Base-by-base conservation (phyloP, 108 stramenopile species). In the Cyclotella sp. region DNA sequence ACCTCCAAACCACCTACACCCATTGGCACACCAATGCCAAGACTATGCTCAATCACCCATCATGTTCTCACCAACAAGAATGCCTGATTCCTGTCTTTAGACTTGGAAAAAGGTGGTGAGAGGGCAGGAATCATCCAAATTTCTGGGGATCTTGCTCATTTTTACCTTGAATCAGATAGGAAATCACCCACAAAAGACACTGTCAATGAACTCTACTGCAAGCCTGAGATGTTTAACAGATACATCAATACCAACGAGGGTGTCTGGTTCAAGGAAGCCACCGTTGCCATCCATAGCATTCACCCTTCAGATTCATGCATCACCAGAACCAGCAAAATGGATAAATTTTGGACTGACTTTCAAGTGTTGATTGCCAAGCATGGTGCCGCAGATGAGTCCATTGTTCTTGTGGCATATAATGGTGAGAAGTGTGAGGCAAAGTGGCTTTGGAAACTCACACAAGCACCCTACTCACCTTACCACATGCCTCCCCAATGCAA, bases 81-180 rank as follows among this genome's bases (percentile, higher is more conserved):
- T 22, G 68, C 68, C 5, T 21, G 19, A 1, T 51, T 51, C 52
- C n/a, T 68, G 9, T 68, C 68, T 3, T 52, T 68, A n/a, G 68
- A 68, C 49, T 28, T 68, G 6, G 12, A 68, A 52, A 68, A 24
- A 24, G 68, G 47, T 27, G 68, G 68, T 13, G 40, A 68, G 28
- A 14, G 7, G 19, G 68, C 27, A 29, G 68, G 68, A n/a, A 68
- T 68, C 19, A 68, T 68, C 18, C 68, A 68, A 15, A 15, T 68
- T 34, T 68, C 68, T 68, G 68, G 49, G 19, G 68, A 68, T 24
- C 26, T 68, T 16, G 49, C 30, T 8, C 30, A 19, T 19, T n/a
- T 54, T 10, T 13, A 54, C 18, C 7, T 54, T 18, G 14, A 54
- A 19, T 19, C 12, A 19, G 18, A 54, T 13, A 19, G 53, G 9